Percentiles rank a stretch among this genome's conserved stretches.
These are phyloP conservation scores for Trichoderma gamsii DNA, from an alignment of 495 filamentous ascomycete species.

Conservation along the genomic window DNA sequence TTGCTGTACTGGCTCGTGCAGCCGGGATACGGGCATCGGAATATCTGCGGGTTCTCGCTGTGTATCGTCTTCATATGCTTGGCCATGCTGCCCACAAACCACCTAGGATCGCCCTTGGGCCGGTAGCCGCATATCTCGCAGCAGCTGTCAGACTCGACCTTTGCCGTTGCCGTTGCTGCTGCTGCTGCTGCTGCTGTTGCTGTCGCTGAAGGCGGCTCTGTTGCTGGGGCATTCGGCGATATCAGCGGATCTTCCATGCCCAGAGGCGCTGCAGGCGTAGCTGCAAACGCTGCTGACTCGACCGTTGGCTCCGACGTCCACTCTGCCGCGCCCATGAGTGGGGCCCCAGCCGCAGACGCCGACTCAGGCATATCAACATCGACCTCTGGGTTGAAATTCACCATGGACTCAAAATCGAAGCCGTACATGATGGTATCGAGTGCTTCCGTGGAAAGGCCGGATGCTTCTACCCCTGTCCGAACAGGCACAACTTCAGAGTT, in stretches of 20 bases:
- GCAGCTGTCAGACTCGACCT: constrained; percentile 33
- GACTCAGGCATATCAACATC: neutral
- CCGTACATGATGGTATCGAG: neutral
- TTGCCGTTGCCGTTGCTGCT: constrained; percentile 19
- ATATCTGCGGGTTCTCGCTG: constrained; percentile 37
- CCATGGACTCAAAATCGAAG: neutral
- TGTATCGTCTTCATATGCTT: constrained; percentile 47
- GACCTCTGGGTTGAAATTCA: neutral
- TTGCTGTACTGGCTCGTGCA: constrained; percentile 46
- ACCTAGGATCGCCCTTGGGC: constrained; percentile 46
- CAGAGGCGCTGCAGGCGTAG: constrained; percentile 16
- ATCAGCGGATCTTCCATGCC: neutral
- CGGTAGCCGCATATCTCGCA: constrained; percentile 46
- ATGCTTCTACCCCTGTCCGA: neutral
- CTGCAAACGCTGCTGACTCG: neutral
- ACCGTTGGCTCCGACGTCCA: neutral
- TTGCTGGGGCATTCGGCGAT: constrained; percentile 19
- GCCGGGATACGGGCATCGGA: constrained; percentile 41
- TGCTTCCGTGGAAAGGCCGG: neutral
- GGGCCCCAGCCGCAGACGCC: neutral
- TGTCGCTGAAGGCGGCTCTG: constrained; percentile 17
- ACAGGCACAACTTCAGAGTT: neutral
- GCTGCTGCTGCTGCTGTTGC: constrained; percentile 22
- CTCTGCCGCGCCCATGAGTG: neutral
- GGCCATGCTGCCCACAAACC: constrained; percentile 49